Evolutionary conservation across 1,139 yeast genomes (phyloP).

Genomic region (Hemisphaericaspora lyxosophila): DNA sequence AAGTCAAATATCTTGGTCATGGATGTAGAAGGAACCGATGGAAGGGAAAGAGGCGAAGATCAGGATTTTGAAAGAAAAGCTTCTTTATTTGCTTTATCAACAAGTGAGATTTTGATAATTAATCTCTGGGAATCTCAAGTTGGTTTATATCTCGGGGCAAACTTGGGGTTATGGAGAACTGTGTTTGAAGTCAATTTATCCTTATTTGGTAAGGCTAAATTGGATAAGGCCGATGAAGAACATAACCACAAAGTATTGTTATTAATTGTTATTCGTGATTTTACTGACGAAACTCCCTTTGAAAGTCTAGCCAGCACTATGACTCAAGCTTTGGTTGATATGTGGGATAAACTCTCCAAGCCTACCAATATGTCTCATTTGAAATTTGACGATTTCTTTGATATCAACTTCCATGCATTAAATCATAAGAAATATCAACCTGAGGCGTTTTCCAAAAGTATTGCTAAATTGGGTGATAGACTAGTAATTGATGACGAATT

Average conservation of each 20-base stretch:
- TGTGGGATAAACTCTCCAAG: slow-evolving; percentile 78
- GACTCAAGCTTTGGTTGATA: slow-evolving; percentile 64
- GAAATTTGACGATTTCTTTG: slow-evolving; percentile 74
- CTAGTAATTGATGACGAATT: slow-evolving; percentile 43
- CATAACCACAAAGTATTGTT: slow-evolving; percentile 67
- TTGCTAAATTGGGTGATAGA: slow-evolving; percentile 62
- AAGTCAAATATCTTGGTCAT: slow-evolving; percentile 64
- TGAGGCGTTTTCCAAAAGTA: slow-evolving; percentile 65
- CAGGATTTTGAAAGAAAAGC: slow-evolving; percentile 97
- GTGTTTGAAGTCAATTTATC: slow-evolving; percentile 94
- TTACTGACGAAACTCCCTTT: slow-evolving; percentile 83
- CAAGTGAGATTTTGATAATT: slow-evolving; percentile 85
- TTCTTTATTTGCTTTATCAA: slow-evolving; percentile 89
- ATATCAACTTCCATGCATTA: slow-evolving; percentile 75
- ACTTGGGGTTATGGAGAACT: slow-evolving; percentile 91
- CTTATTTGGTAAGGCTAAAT: slow-evolving; percentile 56
- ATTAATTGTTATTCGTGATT: slow-evolving; percentile 89
- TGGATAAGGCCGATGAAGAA: slow-evolving; percentile 22
- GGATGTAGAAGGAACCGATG: slow-evolving; percentile 98
- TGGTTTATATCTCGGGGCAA: slow-evolving; percentile 96
- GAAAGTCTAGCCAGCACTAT: slow-evolving; percentile 68
- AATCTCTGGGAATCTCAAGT: slow-evolving; percentile 98
- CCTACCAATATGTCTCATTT: slow-evolving; percentile 61
- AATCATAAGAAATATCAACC: slow-evolving; percentile 84
- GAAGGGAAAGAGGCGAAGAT: slow-evolving; percentile 96